phyloP scores from a whole-genome alignment of 2,329 filamentous ascomycete species.

The Aureobasidium sp. region DNA sequence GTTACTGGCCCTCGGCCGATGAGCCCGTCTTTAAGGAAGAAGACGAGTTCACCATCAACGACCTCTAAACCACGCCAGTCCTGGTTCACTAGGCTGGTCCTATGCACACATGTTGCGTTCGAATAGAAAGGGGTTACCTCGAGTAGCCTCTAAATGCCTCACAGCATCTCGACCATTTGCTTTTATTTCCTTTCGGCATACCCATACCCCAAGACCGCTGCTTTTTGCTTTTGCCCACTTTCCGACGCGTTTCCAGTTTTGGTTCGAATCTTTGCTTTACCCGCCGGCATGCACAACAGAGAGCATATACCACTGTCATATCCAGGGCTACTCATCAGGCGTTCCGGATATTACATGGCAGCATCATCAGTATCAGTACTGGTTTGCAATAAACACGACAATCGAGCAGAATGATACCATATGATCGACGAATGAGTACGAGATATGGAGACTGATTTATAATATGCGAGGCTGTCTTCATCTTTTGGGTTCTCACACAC shows the following conservation, averaged over 20 bases:
- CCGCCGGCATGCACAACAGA: background rate
- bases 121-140: background rate
- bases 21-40: constrained; percentile 75
- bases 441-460: constrained; percentile 4
- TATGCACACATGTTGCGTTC: background rate
- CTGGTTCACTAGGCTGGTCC: background rate
- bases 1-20: constrained; percentile 37
- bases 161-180: constrained; percentile 7
- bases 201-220: constrained; percentile 1
- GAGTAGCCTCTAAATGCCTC: background rate
- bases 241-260: background rate
- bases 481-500: background rate
- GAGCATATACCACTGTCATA: background rate
- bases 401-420: background rate
- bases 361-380: constrained; percentile 5
- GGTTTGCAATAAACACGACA: background rate
- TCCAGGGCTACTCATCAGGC: constrained; percentile 4
- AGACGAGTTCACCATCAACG: constrained; percentile 59
- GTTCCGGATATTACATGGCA: constrained; percentile 1
- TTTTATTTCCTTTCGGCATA: constrained; percentile 8
- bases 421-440: background rate
- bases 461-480: background rate
- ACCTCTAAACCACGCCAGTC: background rate
- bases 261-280: background rate
- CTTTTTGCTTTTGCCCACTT: background rate